A percentile compares a stretch with the other conserved stretches of the same genome.
Evolutionary conservation across 2,329 filamentous ascomycete genomes (phyloP).

Genomic region (Sporothrix phasma): DNA sequence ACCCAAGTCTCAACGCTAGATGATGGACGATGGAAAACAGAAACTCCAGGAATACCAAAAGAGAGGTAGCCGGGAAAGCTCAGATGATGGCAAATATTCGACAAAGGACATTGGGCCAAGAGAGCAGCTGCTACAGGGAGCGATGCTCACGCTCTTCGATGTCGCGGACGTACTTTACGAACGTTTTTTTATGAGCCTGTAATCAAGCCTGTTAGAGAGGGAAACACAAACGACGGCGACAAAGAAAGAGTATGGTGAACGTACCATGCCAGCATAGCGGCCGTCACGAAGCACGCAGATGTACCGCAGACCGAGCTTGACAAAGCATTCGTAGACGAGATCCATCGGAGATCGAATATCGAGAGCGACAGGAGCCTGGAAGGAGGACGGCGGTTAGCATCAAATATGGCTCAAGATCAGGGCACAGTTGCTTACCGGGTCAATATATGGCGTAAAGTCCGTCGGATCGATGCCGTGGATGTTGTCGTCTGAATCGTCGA

Average conservation of each 20-base stretch:
- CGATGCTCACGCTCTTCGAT: constrained; percentile 42
- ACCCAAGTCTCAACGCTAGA: not conserved
- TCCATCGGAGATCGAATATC: constrained; percentile 89
- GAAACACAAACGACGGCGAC: not conserved
- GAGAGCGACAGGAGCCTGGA: constrained; percentile 68
- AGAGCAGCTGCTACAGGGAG: not conserved
- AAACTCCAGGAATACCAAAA: not conserved
- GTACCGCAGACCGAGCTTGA: constrained; percentile 84
- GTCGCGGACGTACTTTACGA: constrained; percentile 88
- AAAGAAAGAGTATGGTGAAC: constrained; percentile 25
- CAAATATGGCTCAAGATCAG: not conserved
- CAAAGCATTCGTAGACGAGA: constrained; percentile 91
- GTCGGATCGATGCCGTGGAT: constrained; percentile 47
- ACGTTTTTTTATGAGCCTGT: constrained; percentile 86
- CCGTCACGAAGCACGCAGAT: constrained; percentile 83
- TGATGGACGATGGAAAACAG: not conserved
- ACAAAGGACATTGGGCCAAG: not conserved
- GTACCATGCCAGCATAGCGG: constrained; percentile 76
- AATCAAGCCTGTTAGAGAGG: not conserved
- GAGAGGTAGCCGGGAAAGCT: not conserved
- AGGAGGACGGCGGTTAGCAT: not conserved
- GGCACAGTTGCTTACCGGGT: constrained; percentile 50
- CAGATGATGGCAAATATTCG: not conserved
- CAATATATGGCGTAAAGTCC: constrained; percentile 85
- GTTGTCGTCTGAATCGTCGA: constrained; percentile 54